These are phyloP conservation scores for Fagus sylvatica DNA, from an alignment of 306 rosid genomes.

Conservation along the genomic window DNA sequence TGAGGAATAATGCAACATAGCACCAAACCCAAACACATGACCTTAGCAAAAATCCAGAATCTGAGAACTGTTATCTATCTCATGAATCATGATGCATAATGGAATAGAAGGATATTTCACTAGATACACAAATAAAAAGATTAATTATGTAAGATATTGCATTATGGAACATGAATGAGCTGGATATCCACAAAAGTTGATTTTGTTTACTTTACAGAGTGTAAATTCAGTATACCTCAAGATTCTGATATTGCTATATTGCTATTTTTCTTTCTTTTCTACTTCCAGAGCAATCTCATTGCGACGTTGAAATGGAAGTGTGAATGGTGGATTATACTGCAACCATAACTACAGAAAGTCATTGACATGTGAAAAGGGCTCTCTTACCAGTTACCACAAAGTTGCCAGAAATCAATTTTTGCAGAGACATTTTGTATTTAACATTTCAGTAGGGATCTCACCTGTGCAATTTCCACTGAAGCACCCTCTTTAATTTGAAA, in stretches of 20 bases:
- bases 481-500: constrained; percentile 65
- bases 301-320: constrained; percentile 97
- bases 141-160: constrained; percentile 11
- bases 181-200: constrained; percentile 8
- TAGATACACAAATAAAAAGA: constrained; percentile 23
- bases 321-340: constrained; percentile 96
- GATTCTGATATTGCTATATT: constrained; percentile 17
- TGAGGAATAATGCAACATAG: constrained; percentile 1
- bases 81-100: neutral
- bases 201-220: constrained; percentile 18
- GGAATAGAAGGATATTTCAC: neutral
- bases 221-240: constrained; percentile 27
- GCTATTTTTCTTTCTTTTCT: constrained; percentile 57
- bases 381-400: neutral
- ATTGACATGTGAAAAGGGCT: constrained; percentile 18
- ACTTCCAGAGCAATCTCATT: constrained; percentile 93
- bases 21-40: constrained; percentile 1
- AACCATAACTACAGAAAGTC: constrained; percentile 29
- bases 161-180: constrained; percentile 1
- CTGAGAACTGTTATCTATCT: neutral
- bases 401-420: neutral
- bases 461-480: constrained; percentile 82
- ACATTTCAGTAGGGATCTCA: constrained; percentile 36
- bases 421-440: constrained; percentile 20
- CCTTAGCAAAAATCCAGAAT: constrained; percentile 7